Evolutionary conservation across 176 grass and related monocot species (phyloP), one percentile per base, ranked within the genome.

Genomic region (Chrysopogon serrulatus): DNA sequence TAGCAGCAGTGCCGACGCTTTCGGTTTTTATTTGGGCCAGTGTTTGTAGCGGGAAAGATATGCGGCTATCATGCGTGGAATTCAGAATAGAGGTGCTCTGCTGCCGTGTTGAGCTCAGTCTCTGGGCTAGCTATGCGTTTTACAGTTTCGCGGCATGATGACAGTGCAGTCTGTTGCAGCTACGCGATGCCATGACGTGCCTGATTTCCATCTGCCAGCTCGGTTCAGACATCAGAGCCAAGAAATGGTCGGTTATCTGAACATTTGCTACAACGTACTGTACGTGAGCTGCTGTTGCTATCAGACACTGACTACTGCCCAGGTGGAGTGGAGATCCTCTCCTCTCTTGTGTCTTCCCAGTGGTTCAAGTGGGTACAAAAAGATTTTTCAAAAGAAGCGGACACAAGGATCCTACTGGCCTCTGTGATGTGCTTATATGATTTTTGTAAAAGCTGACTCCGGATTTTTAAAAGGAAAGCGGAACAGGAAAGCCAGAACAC

Each of bases 401-500:
- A 57, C 54, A 26, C 40, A 60, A 65, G 79, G 54, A 82, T 82
- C 72, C 51, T 1, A 11, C 53, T 14, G 72, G 5, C 59, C 45
- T 44, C 56, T 32, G 8, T 42, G 19, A 3, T 54, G 23, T 62
- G 16, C 17, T 44, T 10, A 36, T 54, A 23, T 40, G 6, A 53
- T 63, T 63, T 30, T 30, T 31, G 12, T 63, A 65, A 61, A 71
- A 60, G 4, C 30, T 73, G 71, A 49, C 71, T 1, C n/a, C 11
- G 28, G 6, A 8, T 18, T 23, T 63, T 48, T 6, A 15, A 36
- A 31, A 33, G 43, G 33, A 27, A 88, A 74, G 68, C 35, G 41
- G 16, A 42, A n/a, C 23, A 6, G 14, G 19, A 84, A 81, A 89
- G 78, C 41, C 37, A 51, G 32, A 72, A 78, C 86, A 88, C 73